These are phyloP conservation scores for Xylariaceae sp. DNA, from an alignment of 2,329 filamentous ascomycete species.

Conservation along the genomic window DNA sequence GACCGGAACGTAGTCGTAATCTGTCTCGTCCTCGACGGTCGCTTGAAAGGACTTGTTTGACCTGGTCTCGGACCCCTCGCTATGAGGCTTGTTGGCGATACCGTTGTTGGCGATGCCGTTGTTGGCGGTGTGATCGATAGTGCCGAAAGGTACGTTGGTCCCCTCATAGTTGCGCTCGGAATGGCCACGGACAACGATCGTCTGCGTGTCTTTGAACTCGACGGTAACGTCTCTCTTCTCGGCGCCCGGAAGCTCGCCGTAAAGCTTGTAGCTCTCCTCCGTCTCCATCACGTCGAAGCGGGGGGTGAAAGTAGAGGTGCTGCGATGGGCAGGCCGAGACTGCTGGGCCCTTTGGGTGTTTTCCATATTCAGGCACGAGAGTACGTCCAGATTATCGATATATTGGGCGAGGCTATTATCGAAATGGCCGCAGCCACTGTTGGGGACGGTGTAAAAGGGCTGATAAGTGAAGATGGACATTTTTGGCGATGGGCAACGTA, in stretches of 20 bases:
- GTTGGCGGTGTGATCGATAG: constrained; percentile 38
- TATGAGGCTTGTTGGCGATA: constrained; percentile 35
- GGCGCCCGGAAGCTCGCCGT: constrained; percentile 73
- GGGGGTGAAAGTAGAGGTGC: constrained; percentile 54
- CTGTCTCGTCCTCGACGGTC: constrained; percentile 58
- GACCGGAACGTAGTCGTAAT: constrained; percentile 20
- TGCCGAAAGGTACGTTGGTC: constrained; percentile 45
- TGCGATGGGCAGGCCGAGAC: constrained; percentile 14
- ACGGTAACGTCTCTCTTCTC: constrained; percentile 68
- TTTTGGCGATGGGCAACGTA: constrained; percentile 32
- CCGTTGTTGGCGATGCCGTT: constrained; percentile 26
- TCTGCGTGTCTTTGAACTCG: constrained; percentile 73
- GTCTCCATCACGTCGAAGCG: constrained; percentile 75
- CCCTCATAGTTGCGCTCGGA: constrained; percentile 59
- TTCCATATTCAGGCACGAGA: constrained; percentile 30
- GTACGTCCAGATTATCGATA: constrained; percentile 58
- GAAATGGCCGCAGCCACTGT: constrained; percentile 52
- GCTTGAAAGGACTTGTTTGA: constrained; percentile 46
- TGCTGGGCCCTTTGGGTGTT: background rate
- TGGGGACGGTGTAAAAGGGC: constrained; percentile 41
- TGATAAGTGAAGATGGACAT: constrained; percentile 56
- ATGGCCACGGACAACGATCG: constrained; percentile 63
- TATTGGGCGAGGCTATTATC: constrained; percentile 57
- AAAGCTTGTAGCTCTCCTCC: constrained; percentile 63
- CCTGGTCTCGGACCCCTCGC: constrained; percentile 19